These are phyloP conservation scores for Styphnolobium japonicum DNA, from an alignment of 306 rosid genomes.

Conservation along the genomic window DNA sequence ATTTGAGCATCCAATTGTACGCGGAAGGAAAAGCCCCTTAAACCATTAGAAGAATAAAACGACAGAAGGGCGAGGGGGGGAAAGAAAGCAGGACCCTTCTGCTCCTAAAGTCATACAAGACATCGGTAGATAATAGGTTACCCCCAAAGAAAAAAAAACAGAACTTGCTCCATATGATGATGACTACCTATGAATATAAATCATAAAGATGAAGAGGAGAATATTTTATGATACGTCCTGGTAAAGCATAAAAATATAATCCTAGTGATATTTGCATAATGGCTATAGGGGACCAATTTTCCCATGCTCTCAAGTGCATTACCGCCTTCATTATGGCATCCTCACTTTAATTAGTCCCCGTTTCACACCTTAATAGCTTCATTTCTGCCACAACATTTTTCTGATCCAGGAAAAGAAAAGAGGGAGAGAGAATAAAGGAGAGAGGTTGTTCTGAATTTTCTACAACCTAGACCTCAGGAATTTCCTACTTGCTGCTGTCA, in stretches of 20 bases:
- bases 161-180: neutral
- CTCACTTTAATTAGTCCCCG: constrained; percentile 40
- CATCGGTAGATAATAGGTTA: neutral
- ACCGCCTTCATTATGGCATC: constrained; percentile 52
- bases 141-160: neutral
- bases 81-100: too few relatives aligned
- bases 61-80: too few relatives aligned
- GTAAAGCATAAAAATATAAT: constrained; percentile 35
- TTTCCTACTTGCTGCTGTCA: constrained; percentile 7
- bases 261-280: constrained; percentile 44
- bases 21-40: neutral
- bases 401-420: neutral
- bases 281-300: constrained; percentile 51
- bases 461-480: neutral
- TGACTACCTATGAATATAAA: constrained; percentile 24
- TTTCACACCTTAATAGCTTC: constrained; percentile 42
- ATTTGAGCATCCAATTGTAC: neutral
- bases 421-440: neutral
- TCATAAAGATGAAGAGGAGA: constrained; percentile 32
- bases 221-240: constrained; percentile 3
- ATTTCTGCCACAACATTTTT: constrained; percentile 14
- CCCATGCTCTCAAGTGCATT: constrained; percentile 53
- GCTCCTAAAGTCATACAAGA: neutral
- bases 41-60: neutral
- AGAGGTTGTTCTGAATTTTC: neutral